phyloP scores from a whole-genome alignment of 805 yeast genomes.

The Lachancea sp. region DNA sequence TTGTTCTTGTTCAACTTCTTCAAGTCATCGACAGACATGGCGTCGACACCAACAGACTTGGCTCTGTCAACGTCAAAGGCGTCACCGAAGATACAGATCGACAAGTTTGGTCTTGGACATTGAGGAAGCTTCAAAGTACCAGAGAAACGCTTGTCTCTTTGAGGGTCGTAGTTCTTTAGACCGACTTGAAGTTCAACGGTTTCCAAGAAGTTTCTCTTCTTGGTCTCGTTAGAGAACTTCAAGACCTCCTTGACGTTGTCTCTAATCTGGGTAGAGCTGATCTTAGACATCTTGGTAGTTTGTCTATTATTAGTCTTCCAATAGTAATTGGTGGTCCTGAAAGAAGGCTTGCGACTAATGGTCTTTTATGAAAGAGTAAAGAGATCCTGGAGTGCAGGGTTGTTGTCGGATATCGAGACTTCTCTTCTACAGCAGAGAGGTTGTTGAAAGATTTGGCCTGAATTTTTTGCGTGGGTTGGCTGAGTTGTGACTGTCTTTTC shows the following conservation, averaged over 20 bases:
- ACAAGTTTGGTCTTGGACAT: constrained; percentile 99
- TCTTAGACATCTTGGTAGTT: constrained; percentile 64
- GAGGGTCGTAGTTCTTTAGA: constrained; percentile 99
- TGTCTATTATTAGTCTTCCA: constrained; percentile 59
- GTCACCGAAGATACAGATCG: constrained; percentile 99
- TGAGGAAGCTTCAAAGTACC: constrained; percentile 97
- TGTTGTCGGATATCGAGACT: neutral
- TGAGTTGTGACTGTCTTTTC: neutral
- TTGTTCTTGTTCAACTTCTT: constrained; percentile 99
- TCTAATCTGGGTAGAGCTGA: constrained; percentile 90
- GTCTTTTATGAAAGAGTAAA: neutral
- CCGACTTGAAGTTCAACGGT: constrained; percentile 99
- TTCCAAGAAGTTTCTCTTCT: constrained; percentile 99
- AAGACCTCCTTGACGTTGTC: constrained; percentile 90
- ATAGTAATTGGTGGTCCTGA: constrained; percentile 48
- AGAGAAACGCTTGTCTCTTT: constrained; percentile 99
- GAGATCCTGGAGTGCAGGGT: no score
- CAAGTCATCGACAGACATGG: constrained; percentile 99
- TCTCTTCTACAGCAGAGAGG: no score
- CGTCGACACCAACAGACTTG: constrained; percentile 97
- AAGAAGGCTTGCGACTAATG: constrained; percentile 42
- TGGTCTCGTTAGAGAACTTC: constrained; percentile 85
- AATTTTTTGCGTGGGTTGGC: neutral
- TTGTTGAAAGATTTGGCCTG: neutral
- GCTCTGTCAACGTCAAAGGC: constrained; percentile 99